Conservation (phyloP, 768 basidiomycete genomes). For the Tubosaeta brunneosetosa region DNA sequence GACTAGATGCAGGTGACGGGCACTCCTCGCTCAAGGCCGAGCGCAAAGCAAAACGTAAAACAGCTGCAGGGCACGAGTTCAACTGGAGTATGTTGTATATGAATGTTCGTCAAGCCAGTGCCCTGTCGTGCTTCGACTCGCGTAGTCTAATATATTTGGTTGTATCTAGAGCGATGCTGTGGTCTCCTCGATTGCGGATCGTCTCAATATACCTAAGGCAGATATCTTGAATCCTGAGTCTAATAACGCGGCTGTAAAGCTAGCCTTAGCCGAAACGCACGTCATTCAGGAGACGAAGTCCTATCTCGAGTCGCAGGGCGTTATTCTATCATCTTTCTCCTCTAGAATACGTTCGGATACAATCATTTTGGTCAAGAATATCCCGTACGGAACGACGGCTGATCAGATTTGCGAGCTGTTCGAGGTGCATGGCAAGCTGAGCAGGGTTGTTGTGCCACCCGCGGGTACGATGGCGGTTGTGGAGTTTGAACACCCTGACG, state of each 20-base stretch:
- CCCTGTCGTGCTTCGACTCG: slow-evolving; percentile 13
- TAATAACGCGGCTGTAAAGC: slow-evolving; percentile 82
- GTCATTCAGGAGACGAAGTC: slow-evolving; percentile 93
- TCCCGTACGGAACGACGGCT: slow-evolving; percentile 82
- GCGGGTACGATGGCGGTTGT: slow-evolving; percentile 92
- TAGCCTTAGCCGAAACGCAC: slow-evolving; percentile 94
- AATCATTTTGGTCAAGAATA: slow-evolving; percentile 90
- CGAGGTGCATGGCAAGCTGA: slow-evolving; percentile 64
- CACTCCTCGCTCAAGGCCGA: slow-evolving; percentile 58
- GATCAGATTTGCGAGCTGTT: slow-evolving; percentile 80
- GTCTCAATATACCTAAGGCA: slow-evolving; percentile 82
- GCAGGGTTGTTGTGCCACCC: slow-evolving; percentile 77
- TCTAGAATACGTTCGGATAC: slow-evolving; percentile 63
- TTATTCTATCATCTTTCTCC: slow-evolving; percentile 56
- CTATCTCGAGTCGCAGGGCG: slow-evolving; percentile 77
- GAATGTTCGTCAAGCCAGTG: slow-evolving; percentile 68
- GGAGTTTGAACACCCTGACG: slow-evolving; percentile 69
- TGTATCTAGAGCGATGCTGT: slow-evolving; percentile 84
- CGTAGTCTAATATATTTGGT: slow-evolving; percentile 19
- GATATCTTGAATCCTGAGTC: slow-evolving; percentile 85
- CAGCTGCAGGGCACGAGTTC: slow-evolving; percentile 70
- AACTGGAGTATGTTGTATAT: slow-evolving; percentile 95
- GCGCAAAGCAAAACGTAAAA: slow-evolving; percentile 55
- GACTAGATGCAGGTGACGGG: slow-evolving; percentile 38
- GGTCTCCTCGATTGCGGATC: slow-evolving; percentile 80